These are phyloP conservation scores for Penicillium sumatraense DNA, from an alignment of 2,329 filamentous ascomycete genomes.

Conservation along the genomic window DNA sequence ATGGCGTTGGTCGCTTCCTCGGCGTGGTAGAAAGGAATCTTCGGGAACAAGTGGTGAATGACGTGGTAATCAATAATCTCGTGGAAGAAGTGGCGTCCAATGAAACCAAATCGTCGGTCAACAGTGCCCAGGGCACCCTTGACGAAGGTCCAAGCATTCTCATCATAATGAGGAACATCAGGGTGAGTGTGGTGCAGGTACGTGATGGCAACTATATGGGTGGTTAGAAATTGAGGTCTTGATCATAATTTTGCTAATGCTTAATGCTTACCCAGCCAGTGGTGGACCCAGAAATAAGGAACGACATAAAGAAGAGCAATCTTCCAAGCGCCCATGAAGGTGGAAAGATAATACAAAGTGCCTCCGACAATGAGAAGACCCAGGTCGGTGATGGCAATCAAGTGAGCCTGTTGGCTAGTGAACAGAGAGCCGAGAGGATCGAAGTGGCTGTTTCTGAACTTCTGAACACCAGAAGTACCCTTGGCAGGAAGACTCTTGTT, in stretches of 20 bases:
- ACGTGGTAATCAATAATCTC: conserved; percentile 68
- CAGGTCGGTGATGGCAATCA: conserved; percentile 63
- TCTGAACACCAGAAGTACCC: conserved; percentile 1
- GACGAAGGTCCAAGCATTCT: conserved; percentile 63
- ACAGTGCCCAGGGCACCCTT: conserved; percentile 66
- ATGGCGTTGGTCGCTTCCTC: conserved; percentile 62
- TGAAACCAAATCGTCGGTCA: conserved; percentile 67
- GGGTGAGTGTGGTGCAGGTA: conserved; percentile 74
- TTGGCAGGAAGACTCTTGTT: conserved; percentile 26
- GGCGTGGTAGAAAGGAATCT: conserved; percentile 65
- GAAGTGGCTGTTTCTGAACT: conserved; percentile 56
- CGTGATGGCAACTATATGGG: conserved; percentile 66
- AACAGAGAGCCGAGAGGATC: conserved; percentile 65
- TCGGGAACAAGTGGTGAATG: conserved; percentile 65
- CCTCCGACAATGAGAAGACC: conserved; percentile 58
- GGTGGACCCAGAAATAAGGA: conserved; percentile 71
- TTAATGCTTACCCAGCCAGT: conserved; percentile 68
- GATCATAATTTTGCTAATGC: background rate
- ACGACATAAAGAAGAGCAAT: conserved; percentile 65
- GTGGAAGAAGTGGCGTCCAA: conserved; percentile 67
- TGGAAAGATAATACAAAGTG: conserved; percentile 58
- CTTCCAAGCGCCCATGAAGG: conserved; percentile 60
- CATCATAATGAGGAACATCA: conserved; percentile 61
- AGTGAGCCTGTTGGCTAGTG: conserved; percentile 59
- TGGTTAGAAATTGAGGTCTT: conserved; percentile 3